Evolutionary conservation across 2,329 filamentous ascomycete genomes (phyloP).

Genomic region (Aspergillus sclerotialis): DNA sequence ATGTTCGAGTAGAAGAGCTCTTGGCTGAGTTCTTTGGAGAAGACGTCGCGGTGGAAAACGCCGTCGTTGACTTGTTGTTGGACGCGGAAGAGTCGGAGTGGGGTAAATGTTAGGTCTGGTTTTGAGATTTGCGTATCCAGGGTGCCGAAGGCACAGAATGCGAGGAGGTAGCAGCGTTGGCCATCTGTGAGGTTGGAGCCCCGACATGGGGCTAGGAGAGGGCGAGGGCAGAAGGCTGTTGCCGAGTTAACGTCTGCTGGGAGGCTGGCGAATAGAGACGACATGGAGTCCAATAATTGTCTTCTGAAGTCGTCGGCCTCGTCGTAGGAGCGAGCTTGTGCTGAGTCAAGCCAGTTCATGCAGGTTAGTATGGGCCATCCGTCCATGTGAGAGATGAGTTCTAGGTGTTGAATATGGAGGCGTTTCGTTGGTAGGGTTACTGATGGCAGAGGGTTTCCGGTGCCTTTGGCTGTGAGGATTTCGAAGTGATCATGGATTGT

Average conservation of each 20-base stretch:
- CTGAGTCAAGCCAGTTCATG: constrained; percentile 25
- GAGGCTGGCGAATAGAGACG: constrained; percentile 36
- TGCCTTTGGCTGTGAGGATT: constrained; percentile 52
- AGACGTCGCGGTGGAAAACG: constrained; percentile 50
- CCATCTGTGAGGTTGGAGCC: constrained; percentile 12
- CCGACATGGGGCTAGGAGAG: constrained; percentile 30
- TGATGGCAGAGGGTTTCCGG: constrained; percentile 56
- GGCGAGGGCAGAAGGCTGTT: constrained; percentile 31
- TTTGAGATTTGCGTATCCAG: constrained; percentile 51
- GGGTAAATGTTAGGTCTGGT: constrained; percentile 51
- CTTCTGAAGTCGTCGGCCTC: constrained; percentile 37
- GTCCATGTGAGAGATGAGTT: constrained; percentile 42
- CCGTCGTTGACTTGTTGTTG: constrained; percentile 57
- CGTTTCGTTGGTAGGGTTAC: constrained; percentile 47
- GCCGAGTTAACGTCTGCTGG: constrained; percentile 24
- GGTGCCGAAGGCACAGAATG: constrained; percentile 56
- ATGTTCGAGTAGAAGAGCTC: constrained; percentile 47
- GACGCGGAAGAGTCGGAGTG: constrained; percentile 58
- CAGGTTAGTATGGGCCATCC: constrained; percentile 32
- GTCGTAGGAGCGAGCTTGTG: constrained; percentile 13
- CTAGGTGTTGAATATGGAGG: constrained; percentile 50
- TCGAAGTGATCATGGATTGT: constrained; percentile 55
- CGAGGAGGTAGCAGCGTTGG: constrained; percentile 41
- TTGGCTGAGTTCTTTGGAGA: constrained; percentile 54
- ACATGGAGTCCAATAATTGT: constrained; percentile 38